Evolutionary conservation across 768 basidiomycete species (phyloP).

Genomic region (Podaxis mareebaensis): DNA sequence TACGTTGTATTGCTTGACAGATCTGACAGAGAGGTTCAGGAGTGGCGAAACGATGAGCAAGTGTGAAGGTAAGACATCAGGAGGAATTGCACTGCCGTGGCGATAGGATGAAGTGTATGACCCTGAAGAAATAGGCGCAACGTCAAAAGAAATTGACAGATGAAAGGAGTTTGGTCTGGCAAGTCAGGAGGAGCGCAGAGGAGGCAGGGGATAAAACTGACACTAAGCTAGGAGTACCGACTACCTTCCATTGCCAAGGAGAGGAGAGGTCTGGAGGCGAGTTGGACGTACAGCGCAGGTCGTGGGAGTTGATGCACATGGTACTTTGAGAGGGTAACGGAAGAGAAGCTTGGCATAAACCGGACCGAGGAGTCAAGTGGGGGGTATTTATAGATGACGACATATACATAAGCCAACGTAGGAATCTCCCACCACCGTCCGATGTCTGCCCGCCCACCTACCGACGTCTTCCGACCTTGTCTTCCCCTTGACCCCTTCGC

Average conservation of each 20-base stretch:
- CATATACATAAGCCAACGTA: neutral
- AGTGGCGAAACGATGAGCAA: neutral
- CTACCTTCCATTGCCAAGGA: neutral
- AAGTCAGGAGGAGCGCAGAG: neutral
- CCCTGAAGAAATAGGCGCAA: neutral
- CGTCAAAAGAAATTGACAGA: neutral
- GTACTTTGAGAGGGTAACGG: neutral
- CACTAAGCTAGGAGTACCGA: neutral
- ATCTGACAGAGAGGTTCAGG: neutral
- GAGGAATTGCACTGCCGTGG: neutral
- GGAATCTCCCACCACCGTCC: neutral
- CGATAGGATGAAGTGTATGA: neutral
- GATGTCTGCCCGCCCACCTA: slow-evolving; percentile 8
- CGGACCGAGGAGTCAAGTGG: neutral
- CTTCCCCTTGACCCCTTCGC: slow-evolving; percentile 39
- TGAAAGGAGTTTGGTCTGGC: neutral
- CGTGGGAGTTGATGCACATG: neutral
- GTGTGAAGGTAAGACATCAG: neutral
- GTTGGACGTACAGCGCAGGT: neutral
- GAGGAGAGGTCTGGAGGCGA: neutral
- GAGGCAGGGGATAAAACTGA: neutral
- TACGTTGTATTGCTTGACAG: neutral
- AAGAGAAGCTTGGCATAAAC: neutral
- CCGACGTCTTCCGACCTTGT: slow-evolving; percentile 35
- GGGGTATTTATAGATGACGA: neutral